Percentiles rank a stretch among this genome's conserved stretches.
These are phyloP conservation scores for Fusarium sterilihyphosum DNA, from an alignment of 2,329 filamentous ascomycete species.

Conservation along the genomic window DNA sequence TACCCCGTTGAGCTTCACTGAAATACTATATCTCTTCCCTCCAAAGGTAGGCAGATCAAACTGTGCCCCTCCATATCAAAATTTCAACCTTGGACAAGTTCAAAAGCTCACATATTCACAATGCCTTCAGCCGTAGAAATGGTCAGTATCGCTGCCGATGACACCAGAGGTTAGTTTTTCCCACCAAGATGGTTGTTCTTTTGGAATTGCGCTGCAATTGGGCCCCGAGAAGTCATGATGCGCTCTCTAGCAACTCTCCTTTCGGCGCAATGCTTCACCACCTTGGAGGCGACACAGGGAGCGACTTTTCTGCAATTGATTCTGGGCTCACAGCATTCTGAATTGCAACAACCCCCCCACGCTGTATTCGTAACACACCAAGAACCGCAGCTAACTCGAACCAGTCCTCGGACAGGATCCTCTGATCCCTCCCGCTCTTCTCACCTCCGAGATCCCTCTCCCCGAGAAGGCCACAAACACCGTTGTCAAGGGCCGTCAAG, in stretches of 20 bases:
- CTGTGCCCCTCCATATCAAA: constrained; percentile 29
- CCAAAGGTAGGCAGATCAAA: constrained; percentile 26
- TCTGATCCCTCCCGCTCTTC: constrained; percentile 86
- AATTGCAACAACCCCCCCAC: background rate
- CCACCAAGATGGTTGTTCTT: background rate
- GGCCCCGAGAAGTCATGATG: constrained; percentile 11
- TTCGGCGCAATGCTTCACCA: background rate
- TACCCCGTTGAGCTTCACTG: constrained; percentile 26
- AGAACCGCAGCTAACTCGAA: constrained; percentile 27
- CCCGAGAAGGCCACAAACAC: constrained; percentile 70
- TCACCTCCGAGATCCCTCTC: constrained; percentile 86
- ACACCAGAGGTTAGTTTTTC: constrained; percentile 53
- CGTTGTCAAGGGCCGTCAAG: constrained; percentile 75
- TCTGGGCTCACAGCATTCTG: background rate
- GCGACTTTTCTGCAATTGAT: background rate
- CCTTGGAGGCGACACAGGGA: background rate
- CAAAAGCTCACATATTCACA: constrained; percentile 31
- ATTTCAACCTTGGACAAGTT: constrained; percentile 24
- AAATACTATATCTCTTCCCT: constrained; percentile 20
- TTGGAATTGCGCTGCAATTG: background rate
- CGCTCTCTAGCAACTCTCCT: background rate
- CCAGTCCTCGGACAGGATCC: constrained; percentile 95
- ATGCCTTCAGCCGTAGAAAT: constrained; percentile 53
- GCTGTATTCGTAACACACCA: background rate
- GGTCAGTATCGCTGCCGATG: constrained; percentile 56